phyloP scores from a whole-genome alignment of 768 basidiomycete species.

The Galerina sulciceps region DNA sequence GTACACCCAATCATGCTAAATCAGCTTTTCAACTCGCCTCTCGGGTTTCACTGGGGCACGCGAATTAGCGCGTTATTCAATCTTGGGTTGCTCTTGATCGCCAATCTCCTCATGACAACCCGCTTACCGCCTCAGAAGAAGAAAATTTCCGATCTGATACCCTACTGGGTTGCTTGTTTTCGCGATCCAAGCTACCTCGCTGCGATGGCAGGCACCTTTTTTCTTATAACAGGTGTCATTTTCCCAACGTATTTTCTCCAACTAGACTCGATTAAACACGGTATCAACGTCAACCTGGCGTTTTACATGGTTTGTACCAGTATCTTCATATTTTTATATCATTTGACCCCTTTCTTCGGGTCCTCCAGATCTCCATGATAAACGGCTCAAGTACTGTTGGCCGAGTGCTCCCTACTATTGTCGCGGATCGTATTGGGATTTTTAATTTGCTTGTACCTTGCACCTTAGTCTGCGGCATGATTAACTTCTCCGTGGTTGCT shows the following conservation, averaged over 20 bases:
- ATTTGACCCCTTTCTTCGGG: neutral
- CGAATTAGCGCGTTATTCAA: slow-evolving; percentile 44
- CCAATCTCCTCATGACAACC: slow-evolving; percentile 24
- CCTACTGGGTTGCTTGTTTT: slow-evolving; percentile 8
- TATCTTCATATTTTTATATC: neutral
- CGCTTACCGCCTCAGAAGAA: neutral
- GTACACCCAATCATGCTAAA: slow-evolving; percentile 59
- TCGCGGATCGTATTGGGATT: slow-evolving; percentile 24
- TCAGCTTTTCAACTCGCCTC: slow-evolving; percentile 38
- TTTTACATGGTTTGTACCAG: slow-evolving; percentile 31
- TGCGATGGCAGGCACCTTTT: neutral
- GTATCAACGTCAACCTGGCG: slow-evolving; percentile 25
- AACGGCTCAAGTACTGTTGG: slow-evolving; percentile 27
- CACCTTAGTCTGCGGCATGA: slow-evolving; percentile 26
- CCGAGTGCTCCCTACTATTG: slow-evolving; percentile 24
- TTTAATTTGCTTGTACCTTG: slow-evolving; percentile 30
- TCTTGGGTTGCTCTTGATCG: slow-evolving; percentile 39
- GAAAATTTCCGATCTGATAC: slow-evolving; percentile 2
- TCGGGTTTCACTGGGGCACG: slow-evolving; percentile 53
- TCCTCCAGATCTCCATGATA: slow-evolving; percentile 26
- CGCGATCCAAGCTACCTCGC: neutral
- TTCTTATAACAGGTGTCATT: neutral
- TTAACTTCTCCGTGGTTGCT: slow-evolving; percentile 39
- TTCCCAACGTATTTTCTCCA: slow-evolving; percentile 37
- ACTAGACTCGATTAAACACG: slow-evolving; percentile 34